A percentile compares a stretch with the other conserved stretches of the same genome.
Conservation (phyloP, 129 eudicot genomes). For the Saussurea involucrata region DNA sequence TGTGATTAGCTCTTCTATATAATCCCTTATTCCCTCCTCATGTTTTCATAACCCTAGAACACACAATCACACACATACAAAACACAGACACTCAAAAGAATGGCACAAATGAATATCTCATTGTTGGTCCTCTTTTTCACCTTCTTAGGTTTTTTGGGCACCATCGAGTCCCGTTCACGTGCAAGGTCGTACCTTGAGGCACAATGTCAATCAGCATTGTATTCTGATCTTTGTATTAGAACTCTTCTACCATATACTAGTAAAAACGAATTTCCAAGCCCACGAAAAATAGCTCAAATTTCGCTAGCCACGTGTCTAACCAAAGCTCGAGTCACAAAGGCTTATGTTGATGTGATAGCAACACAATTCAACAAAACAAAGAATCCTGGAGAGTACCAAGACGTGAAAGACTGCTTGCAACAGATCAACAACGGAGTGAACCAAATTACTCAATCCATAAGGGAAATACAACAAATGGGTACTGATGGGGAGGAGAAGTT, state of each 20-base stretch:
- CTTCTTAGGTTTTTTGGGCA: conserved; percentile 34
- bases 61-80: neutral
- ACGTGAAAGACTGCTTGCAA: conserved; percentile 42
- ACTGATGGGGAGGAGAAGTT: conserved; percentile 38
- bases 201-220: conserved; percentile 42
- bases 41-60: conserved; percentile 15
- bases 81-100: neutral
- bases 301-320: conserved; percentile 48
- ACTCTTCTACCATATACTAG: conserved; percentile 29
- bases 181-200: conserved; percentile 46
- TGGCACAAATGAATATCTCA: conserved; percentile 30
- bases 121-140: conserved; percentile 26
- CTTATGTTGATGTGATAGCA: conserved; percentile 42
- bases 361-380: conserved; percentile 26
- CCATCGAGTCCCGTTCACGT: conserved; percentile 39
- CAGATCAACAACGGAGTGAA: conserved; percentile 51
- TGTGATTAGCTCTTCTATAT: conserved; percentile 24
- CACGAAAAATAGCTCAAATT: conserved; percentile 50
- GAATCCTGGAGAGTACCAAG: conserved; percentile 36
- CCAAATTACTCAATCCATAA: conserved; percentile 48
- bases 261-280: conserved; percentile 31
- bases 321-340: conserved; percentile 43
- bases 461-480: conserved; percentile 39
- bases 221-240: conserved; percentile 40
- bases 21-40: conserved; percentile 15